phyloP scores from a whole-genome alignment of 805 yeast genomes.

The Yarrowia sp. region DNA sequence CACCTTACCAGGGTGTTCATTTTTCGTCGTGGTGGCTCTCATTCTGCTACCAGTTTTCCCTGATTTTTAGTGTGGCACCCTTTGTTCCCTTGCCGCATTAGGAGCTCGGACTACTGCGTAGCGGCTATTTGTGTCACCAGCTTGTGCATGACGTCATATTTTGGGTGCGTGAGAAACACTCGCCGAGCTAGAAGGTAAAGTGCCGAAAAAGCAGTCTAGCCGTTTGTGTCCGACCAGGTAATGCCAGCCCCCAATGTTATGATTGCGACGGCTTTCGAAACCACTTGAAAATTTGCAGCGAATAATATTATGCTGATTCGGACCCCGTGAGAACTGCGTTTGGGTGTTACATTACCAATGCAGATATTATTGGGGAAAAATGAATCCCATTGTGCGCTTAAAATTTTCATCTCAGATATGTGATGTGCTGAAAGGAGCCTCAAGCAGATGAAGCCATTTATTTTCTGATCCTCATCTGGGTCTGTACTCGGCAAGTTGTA shows the following conservation, averaged over 20 bases:
- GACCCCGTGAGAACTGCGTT: constrained; percentile 2
- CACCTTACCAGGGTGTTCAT: too few species aligned
- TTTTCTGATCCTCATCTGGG: neutral
- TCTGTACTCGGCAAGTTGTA: too few species aligned
- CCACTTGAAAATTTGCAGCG: neutral
- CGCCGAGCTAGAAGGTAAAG: neutral
- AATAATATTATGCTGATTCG: constrained; percentile 3
- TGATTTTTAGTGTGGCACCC: too few species aligned
- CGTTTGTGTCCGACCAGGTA: neutral
- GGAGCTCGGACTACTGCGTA: neutral
- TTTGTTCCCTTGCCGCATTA: neutral
- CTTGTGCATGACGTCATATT: constrained; percentile 8
- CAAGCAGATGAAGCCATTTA: neutral
- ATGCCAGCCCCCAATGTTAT: neutral
- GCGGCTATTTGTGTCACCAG: constrained; percentile 8
- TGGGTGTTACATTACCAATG: constrained; percentile 11
- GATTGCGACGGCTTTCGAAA: neutral
- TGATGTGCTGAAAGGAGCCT: neutral
- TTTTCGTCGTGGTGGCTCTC: too few species aligned
- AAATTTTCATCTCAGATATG: neutral
- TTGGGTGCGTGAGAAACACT: neutral
- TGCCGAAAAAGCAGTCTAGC: neutral
- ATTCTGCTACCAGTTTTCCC: too few species aligned
- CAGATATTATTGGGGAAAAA: constrained; percentile 9
- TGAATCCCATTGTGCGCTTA: constrained; percentile 30